Base-by-base conservation (phyloP, 139 green algal genomes). In the Asterochloris sp. region DNA sequence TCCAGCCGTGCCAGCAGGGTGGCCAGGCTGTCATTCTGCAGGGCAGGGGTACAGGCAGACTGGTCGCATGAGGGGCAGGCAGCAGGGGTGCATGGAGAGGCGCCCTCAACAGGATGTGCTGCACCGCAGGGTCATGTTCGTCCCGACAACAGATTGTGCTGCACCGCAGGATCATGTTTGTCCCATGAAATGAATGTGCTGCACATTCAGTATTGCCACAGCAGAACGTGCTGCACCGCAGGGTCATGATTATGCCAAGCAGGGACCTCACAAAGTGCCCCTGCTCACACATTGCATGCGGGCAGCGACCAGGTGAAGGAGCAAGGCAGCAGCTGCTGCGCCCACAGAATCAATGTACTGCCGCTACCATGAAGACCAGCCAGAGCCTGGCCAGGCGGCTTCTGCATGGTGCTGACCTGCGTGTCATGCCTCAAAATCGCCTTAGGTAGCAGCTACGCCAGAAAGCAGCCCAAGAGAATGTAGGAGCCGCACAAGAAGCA, bases 1-100 rank as follows among this genome's bases (percentile, higher is more conserved):
- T 97, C 92, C 63, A 99, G 71, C 10, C 95, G 91, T 14, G 94
- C 96, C 79, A 99, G 87, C 81, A 99, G 86, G 27, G 90, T 95
- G 1, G 94, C 85, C 61, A 97, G 71, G 0, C 86, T 93, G 78
- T 96, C 91, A 85, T 98, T 98, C 87, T 98, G 93, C 78, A 81
- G 13, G 6, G 14, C 24, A 80, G 10, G 66, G 38, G 38, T 54
- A 54, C 6, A 54, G 21, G 21, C 66, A 71, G 17, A 24, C 66
- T 71, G 66, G 21, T 21, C 66, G 4, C 4, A 71, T 12, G 17
- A 21, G 10, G 19, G 4, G 66, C 66, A 71, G 66, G 21, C 66
- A 71, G 19, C 17, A 21, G 17, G 66, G 21, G 1, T 71, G 66
- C 66, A 71, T 6, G 17, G 21, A 24, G 4, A 26, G 17, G 66